These are phyloP conservation scores for Firmiana major DNA, from an alignment of 345 rosid genomes.

Conservation along the genomic window DNA sequence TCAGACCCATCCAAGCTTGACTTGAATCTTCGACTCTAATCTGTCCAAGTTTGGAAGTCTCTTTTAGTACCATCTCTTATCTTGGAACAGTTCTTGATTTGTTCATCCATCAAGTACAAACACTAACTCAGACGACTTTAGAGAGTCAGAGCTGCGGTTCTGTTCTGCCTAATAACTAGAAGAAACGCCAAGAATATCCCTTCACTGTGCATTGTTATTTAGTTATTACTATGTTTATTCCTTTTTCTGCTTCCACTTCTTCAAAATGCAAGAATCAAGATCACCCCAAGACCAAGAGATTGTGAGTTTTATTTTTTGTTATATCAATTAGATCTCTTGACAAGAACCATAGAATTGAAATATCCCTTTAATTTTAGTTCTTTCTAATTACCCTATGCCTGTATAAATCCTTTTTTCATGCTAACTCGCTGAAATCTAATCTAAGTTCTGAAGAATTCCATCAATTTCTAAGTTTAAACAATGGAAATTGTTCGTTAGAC, in stretches of 20 bases:
- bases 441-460: neutral
- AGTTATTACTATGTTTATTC: slow-evolving; percentile 8
- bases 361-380: neutral
- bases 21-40: slow-evolving; percentile 58
- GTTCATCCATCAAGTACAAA: slow-evolving; percentile 24
- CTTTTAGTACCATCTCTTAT: slow-evolving; percentile 2
- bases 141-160: neutral
- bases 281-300: neutral
- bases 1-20: slow-evolving; percentile 45
- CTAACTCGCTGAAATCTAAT: neutral
- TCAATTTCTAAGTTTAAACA: neutral
- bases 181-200: slow-evolving; percentile 21
- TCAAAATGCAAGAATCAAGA: neutral
- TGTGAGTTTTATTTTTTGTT: neutral
- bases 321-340: neutral
- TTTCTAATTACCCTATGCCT: neutral
- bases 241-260: slow-evolving; percentile 1
- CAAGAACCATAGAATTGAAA: neutral
- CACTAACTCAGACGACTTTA: slow-evolving; percentile 31
- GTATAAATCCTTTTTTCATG: neutral
- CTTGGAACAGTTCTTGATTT: slow-evolving; percentile 12
- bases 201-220: slow-evolving; percentile 2
- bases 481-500: neutral
- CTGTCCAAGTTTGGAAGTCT: slow-evolving; percentile 16
- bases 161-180: slow-evolving; percentile 20